phyloP scores from a whole-genome alignment of 306 rosid genomes.

The Pyrus communis region DNA sequence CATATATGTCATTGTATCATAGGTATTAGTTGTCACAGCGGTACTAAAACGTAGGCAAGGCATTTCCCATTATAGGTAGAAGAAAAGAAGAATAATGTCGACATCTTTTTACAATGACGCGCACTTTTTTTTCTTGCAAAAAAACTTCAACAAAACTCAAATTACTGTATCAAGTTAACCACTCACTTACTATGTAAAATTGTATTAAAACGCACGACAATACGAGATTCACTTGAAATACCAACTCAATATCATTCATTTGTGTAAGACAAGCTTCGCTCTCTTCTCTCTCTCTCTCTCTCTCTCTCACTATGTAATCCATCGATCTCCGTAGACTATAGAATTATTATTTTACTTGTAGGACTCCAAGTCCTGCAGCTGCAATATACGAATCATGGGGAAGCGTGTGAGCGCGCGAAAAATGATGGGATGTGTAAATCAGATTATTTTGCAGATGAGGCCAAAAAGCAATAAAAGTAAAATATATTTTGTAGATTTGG shows the following conservation, averaged over 20 bases:
- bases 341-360: background rate
- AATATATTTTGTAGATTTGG: background rate
- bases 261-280: no score
- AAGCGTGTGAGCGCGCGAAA: conserved; percentile 23
- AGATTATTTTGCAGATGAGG: conserved; percentile 17
- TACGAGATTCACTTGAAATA: accelerated
- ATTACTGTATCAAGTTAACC: accelerated
- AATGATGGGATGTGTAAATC: conserved; percentile 29
- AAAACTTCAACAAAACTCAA: no score
- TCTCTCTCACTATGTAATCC: background rate
- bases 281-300: background rate
- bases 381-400: conserved; percentile 17
- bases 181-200: accelerated
- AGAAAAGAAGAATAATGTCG: accelerated
- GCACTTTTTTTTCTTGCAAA: accelerated
- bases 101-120: background rate
- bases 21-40: accelerated
- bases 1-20: accelerated
- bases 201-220: accelerated
- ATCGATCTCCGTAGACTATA: background rate
- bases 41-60: background rate
- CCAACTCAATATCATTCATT: background rate
- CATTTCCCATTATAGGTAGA: no score
- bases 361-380: background rate
- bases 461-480: background rate